phyloP scores from a whole-genome alignment of 2,329 filamentous ascomycete species.

The Aspergillus spinulosporus region DNA sequence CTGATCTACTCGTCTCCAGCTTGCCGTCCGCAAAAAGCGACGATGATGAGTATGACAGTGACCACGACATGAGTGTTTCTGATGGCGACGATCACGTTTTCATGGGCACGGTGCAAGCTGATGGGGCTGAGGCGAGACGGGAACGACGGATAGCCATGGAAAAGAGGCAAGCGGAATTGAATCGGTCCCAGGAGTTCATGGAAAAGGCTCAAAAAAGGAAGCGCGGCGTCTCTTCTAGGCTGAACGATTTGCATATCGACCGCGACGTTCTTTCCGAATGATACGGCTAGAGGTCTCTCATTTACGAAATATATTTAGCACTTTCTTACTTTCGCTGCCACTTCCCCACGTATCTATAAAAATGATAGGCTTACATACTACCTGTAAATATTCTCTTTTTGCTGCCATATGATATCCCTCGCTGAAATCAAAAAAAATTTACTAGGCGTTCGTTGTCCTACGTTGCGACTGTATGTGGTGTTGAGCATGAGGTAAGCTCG shows the following conservation, averaged over 20 bases:
- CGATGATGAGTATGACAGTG: slow-evolving; percentile 6
- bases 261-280: slow-evolving; percentile 18
- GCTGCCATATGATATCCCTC: too few relatives aligned
- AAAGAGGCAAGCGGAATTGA: slow-evolving; percentile 32
- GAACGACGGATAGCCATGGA: slow-evolving; percentile 38
- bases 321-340: too few relatives aligned
- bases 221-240: slow-evolving; percentile 31
- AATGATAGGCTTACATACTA: too few relatives aligned
- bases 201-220: slow-evolving; percentile 36
- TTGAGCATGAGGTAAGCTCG: slow-evolving; percentile 15
- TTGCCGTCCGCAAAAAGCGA: slow-evolving; percentile 26
- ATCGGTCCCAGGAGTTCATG: slow-evolving; percentile 37
- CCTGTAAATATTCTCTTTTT: too few relatives aligned
- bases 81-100: slow-evolving; percentile 19
- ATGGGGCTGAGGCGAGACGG: slow-evolving; percentile 33
- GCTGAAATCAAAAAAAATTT: too few relatives aligned
- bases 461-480: not conserved
- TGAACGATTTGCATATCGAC: slow-evolving; percentile 34
- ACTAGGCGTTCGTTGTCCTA: too few relatives aligned
- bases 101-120: slow-evolving; percentile 22
- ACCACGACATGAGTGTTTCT: not conserved
- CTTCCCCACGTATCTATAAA: too few relatives aligned
- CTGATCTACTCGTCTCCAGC: slow-evolving; percentile 58
- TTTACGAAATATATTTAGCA: too few relatives aligned
- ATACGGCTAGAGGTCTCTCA: too few relatives aligned